Conservation (phyloP, 352 stramenopile species). For the Phytopythium aichiense region DNA sequence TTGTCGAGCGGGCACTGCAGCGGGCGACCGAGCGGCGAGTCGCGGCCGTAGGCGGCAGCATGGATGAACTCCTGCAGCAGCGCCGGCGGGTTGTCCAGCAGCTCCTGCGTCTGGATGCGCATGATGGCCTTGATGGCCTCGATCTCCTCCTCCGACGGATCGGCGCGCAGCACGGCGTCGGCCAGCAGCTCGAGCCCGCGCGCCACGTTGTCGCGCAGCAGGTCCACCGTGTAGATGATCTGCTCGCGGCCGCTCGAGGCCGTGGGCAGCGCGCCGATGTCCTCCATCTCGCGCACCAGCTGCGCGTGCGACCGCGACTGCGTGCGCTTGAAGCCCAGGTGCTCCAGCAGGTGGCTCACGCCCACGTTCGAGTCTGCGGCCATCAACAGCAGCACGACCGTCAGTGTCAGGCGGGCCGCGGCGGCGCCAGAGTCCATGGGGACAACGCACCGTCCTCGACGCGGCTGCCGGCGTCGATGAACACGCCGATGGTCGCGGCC, state of each 20-base stretch:
- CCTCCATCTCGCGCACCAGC: conserved; percentile 89
- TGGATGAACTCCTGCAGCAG: conserved; percentile 87
- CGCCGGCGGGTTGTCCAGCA: conserved; percentile 81
- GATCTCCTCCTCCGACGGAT: conserved; percentile 83
- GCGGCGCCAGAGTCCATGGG: background rate
- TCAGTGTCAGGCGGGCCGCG: background rate
- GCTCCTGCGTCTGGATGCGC: conserved; percentile 92
- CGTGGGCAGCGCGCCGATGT: conserved; percentile 90
- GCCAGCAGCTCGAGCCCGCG: conserved; percentile 89
- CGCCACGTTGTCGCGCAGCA: conserved; percentile 93
- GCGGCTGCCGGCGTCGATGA: conserved; percentile 90
- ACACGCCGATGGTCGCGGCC: conserved; percentile 92
- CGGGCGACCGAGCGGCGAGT: conserved; percentile 70
- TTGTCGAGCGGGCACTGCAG: conserved; percentile 80
- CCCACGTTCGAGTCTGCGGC: conserved; percentile 61
- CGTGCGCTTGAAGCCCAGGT: conserved; percentile 95
- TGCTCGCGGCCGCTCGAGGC: conserved; percentile 92
- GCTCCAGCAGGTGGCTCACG: conserved; percentile 93
- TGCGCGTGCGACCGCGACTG: conserved; percentile 75
- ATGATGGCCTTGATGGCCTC: conserved; percentile 93
- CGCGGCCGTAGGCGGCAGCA: conserved; percentile 75
- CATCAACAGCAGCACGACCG: background rate
- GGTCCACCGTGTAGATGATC: conserved; percentile 96
- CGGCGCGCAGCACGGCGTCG: conserved; percentile 82
- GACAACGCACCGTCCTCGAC: conserved; percentile 51